These are phyloP conservation scores for Polygonum maritimum DNA, from an alignment of 148 eudicot genomes.

Conservation along the genomic window DNA sequence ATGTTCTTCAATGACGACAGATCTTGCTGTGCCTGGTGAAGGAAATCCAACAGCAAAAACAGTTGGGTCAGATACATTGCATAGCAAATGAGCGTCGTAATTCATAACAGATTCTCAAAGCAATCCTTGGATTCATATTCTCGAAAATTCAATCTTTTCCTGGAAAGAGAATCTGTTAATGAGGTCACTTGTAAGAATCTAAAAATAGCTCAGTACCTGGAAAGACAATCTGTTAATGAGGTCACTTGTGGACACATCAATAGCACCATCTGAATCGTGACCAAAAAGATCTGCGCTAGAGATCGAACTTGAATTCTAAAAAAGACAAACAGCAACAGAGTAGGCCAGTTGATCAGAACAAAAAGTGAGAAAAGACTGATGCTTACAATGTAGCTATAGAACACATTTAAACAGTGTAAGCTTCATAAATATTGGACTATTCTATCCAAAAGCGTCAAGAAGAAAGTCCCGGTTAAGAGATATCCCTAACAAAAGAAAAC, in stretches of 20 bases:
- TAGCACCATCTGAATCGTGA: conserved; percentile 25
- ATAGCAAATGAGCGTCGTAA: background rate
- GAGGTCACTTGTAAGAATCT: conserved; percentile 47
- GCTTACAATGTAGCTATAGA: background rate
- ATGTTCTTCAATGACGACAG: conserved; percentile 59
- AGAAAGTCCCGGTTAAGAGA: background rate
- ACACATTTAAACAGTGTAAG: background rate
- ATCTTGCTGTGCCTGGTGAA: conserved; percentile 64
- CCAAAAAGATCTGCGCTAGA: conserved; percentile 98
- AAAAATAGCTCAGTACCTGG: conserved; percentile 44
- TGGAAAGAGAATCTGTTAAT: conserved; percentile 73
- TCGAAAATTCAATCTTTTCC: background rate
- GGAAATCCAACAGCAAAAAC: background rate
- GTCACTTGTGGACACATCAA: conserved; percentile 74
- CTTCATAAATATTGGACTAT: background rate
- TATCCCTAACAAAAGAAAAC: background rate
- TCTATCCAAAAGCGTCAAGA: background rate
- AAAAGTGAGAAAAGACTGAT: background rate
- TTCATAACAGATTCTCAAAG: background rate
- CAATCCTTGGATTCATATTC: background rate
- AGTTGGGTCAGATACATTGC: background rate
- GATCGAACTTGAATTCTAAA: conserved; percentile 75
- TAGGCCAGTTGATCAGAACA: background rate
- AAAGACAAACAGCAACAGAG: background rate
- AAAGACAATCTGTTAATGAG: conserved; percentile 79